phyloP scores from a whole-genome alignment of 2,329 filamentous ascomycete species.

The Zymoseptoria brevis region DNA sequence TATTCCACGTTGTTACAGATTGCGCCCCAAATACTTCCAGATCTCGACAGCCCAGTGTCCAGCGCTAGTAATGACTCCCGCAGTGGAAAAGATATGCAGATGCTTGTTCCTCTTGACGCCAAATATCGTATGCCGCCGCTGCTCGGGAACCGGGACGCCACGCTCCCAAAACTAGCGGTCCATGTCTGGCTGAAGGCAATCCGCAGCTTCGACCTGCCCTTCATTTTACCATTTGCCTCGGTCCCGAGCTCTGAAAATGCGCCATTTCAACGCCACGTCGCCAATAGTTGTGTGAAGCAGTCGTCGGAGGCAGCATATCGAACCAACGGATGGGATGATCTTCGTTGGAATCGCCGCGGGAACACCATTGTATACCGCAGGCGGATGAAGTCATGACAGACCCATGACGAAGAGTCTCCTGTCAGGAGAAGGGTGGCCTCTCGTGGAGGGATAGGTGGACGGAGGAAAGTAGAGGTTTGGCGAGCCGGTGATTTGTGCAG shows the following conservation, averaged over 20 bases:
- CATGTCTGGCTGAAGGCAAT: neutral
- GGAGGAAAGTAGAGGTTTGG: conserved; percentile 24
- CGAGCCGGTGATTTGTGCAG: conserved; percentile 18
- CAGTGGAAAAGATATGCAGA: neutral
- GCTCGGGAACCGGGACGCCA: neutral
- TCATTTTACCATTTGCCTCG: neutral
- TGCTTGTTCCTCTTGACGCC: neutral
- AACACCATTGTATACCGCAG: neutral
- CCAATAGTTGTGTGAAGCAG: neutral
- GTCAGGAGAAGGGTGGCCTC: conserved; percentile 13
- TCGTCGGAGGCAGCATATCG: neutral
- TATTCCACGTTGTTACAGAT: neutral
- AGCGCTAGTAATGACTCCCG: neutral
- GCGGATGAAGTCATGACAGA: neutral
- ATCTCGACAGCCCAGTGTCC: neutral
- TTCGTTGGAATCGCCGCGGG: neutral
- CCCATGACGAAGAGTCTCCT: conserved; percentile 15
- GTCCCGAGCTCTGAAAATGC: neutral
- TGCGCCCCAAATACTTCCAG: neutral
- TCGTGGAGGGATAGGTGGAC: conserved; percentile 12
- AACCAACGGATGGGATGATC: neutral
- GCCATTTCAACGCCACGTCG: neutral
- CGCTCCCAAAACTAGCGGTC: neutral
- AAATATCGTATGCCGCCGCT: neutral
- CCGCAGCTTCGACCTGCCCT: neutral